Conservation (phyloP, 306 rosid species). For the Pterocarpus santalinus region DNA sequence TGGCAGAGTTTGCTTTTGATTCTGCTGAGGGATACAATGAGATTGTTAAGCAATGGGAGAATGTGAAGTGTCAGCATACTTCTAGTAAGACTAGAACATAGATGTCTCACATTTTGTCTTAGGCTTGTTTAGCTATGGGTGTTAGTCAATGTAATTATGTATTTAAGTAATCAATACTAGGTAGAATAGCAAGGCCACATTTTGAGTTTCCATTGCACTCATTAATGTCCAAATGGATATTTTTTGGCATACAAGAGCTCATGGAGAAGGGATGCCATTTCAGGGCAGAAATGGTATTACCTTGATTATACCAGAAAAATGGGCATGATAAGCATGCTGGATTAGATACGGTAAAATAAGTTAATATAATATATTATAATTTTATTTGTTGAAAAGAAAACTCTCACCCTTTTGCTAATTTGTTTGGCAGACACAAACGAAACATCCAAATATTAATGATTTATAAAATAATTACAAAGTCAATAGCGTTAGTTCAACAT, state of each 20-base stretch:
- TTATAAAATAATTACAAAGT: background rate
- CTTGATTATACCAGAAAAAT: background rate
- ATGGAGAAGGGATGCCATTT: background rate
- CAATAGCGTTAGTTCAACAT: background rate
- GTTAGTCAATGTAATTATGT: slow-evolving; percentile 53
- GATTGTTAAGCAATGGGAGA: slow-evolving; percentile 71
- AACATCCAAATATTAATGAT: background rate
- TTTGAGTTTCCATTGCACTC: slow-evolving; percentile 36
- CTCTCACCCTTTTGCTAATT: background rate
- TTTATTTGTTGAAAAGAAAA: no score
- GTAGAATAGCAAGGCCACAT: slow-evolving; percentile 48
- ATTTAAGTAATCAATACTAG: slow-evolving; percentile 46
- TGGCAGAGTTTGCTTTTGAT: slow-evolving; percentile 64
- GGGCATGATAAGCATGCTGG: no score
- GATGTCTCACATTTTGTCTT: slow-evolving; percentile 36
- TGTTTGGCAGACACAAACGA: background rate
- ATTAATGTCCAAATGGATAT: slow-evolving; percentile 3
- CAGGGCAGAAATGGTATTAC: background rate
- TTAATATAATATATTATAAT: no score
- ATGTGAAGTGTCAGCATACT: slow-evolving; percentile 47
- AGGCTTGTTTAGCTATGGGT: slow-evolving; percentile 27
- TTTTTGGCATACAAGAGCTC: background rate
- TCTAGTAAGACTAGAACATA: slow-evolving; percentile 36
- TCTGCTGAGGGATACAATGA: slow-evolving; percentile 73
- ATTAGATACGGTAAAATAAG: no score